Evolutionary conservation across 2,329 filamentous ascomycete genomes (phyloP), one percentile per base, ranked within the genome.

Genomic region (Fusarium sp.): DNA sequence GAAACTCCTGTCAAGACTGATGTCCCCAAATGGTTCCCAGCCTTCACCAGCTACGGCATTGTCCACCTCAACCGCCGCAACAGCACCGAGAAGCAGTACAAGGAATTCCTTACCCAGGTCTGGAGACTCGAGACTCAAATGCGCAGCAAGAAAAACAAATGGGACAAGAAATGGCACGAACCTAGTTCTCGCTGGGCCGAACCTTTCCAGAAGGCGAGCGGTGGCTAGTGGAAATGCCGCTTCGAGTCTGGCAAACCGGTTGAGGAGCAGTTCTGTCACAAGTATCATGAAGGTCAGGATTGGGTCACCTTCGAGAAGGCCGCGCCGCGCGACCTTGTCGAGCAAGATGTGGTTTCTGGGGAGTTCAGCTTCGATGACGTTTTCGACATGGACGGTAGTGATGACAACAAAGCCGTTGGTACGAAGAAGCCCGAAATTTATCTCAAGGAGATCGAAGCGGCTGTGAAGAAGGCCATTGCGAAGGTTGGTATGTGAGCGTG

Each of bases 201-300:
- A 55, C 68, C 57, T 44, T 62, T 63, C 55, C 71, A 69, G 55
- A 63, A 68, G 52, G 56, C 45, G 66, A 73, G 62, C 68, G 75
- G 75, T 45, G 75, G 75, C 69, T 76, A 76, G 74, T 76, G 75
- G 75, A 76, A 67, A 76, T 76, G 75, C 73, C 73, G 75, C 56
- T 75, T 74, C 13, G 62, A 62, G 39, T 31, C 53, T 56, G 73
- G 69, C 29, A 68, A 68, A 29, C 64, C 71, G 12, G 42, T 41
- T n/a, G 61, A 44, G 25, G 64, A 76, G 47, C 62, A 74, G 18
- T 62, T 58, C 39, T 76, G 75, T 44, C 33, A 55, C 29, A 33
- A 36, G 33, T 76, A 76, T 6, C 75, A 69, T 18, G 22, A 33
- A 22, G 41, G 17, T 9, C 36, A 52, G 5, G 25, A 49, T 18